phyloP scores from a whole-genome alignment of 345 rosid genomes.

The Eutrema heterophyllum region DNA sequence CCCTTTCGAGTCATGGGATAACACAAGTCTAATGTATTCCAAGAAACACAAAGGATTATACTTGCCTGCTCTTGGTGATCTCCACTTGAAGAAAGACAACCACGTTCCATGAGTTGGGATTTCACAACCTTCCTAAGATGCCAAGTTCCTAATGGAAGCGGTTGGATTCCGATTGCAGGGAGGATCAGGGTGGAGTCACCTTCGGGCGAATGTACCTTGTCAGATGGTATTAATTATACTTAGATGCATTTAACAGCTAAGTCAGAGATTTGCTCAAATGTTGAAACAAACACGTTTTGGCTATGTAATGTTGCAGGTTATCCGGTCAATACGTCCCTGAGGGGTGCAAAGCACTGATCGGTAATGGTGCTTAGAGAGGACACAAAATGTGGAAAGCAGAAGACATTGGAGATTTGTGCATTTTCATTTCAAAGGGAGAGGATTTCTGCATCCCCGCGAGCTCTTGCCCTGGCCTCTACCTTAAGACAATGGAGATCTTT shows the following conservation, averaged over 20 bases:
- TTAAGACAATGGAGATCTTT: neutral
- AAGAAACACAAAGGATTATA: neutral
- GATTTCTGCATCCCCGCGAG: too few relatives aligned
- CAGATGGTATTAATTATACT: neutral
- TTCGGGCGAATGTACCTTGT: neutral
- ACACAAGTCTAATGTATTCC: neutral
- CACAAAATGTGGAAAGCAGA: neutral
- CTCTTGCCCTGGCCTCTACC: neutral
- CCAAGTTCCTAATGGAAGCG: neutral
- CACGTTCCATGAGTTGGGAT: neutral
- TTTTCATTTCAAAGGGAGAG: too few relatives aligned
- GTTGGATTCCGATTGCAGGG: neutral
- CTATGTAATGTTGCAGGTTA: neutral
- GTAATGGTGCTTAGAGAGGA: neutral
- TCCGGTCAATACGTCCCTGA: neutral
- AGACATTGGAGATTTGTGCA: neutral
- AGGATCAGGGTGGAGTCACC: conserved; percentile 1
- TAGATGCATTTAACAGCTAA: neutral
- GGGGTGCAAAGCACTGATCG: neutral
- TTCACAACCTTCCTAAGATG: neutral
- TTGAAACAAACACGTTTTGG: neutral
- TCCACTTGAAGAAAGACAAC: neutral
- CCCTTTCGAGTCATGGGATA: too few relatives aligned
- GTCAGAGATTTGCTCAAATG: neutral
- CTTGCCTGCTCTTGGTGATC: neutral